Base-by-base conservation (phyloP, 2,329 filamentous ascomycete species). In the Monascus ruber region DNA sequence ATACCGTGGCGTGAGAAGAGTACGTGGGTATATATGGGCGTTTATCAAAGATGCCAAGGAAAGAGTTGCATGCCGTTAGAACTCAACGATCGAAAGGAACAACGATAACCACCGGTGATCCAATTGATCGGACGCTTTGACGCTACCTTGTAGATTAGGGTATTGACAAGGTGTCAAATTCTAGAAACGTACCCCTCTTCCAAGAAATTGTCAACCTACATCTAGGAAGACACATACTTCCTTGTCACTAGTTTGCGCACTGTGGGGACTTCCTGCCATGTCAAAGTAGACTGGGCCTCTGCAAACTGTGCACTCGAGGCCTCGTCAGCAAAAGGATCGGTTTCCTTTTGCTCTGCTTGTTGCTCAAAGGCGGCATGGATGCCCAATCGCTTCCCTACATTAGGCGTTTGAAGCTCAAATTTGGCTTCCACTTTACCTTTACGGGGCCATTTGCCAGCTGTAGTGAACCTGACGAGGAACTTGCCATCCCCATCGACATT, bases 401-500 rank as follows among this genome's bases (percentile, higher is more conserved):
- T 63, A 31, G 73, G 68, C 2, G 68, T 72, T 34, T 55, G 58
- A 24, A 82, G 66, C 57, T 94, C 87, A 79, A 88, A 95, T 40
- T 81, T 72, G 1, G 85, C 85, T 59, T 98, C 89, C 6, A 93
- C 74, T 39, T 77, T 79, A 0, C 87, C 86, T 4, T 83, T 76
- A 46, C 77, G 78, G 0, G 84, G 79, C 50, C 77, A 77, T 37
- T 77, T 71, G 24, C 76, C 77, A 28, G 88, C 81, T 0, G 84
- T 85, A 24, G 81, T 68, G 50, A 98, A 83, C 3, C 87, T 77
- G 42, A 86, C 91, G 5, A 94, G 79, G 42, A 95, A 77, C 63
- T 86, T 89, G 52, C 82, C 74, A 47, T 77, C 73, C 29, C 67
- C 60, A 27, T 66, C 62, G 36, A 57, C 50, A 37, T 78, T 78